Evolutionary conservation across 768 basidiomycete genomes (phyloP).

Genomic region (Podaxis pistillaris): DNA sequence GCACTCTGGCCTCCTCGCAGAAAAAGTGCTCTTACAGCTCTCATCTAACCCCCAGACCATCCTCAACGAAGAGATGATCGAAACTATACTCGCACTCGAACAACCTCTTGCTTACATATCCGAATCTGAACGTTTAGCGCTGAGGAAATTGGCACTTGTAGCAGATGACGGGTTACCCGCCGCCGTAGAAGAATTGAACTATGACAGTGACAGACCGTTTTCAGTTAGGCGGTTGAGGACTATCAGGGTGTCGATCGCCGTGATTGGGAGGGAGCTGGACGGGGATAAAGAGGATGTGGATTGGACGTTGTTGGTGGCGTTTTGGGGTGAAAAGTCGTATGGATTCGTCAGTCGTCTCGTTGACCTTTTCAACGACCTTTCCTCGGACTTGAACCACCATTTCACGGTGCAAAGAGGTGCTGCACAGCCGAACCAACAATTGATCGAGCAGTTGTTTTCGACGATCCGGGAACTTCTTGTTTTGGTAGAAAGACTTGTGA

Average conservation of each 20-base stretch:
- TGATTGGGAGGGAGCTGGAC: slow-evolving; percentile 50
- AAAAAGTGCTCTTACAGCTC: slow-evolving; percentile 63
- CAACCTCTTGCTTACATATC: slow-evolving; percentile 61
- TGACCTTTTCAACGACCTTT: slow-evolving; percentile 31
- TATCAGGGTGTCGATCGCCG: slow-evolving; percentile 61
- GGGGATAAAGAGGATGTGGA: slow-evolving; percentile 42
- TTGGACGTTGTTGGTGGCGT: slow-evolving; percentile 50
- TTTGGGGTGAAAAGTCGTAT: slow-evolving; percentile 61
- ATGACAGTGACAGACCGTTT: slow-evolving; percentile 48
- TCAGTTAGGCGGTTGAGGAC: slow-evolving; percentile 52
- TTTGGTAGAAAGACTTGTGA: slow-evolving; percentile 47
- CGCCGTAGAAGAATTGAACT: slow-evolving; percentile 61
- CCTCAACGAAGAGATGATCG: slow-evolving; percentile 55
- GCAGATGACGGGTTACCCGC: slow-evolving; percentile 64
- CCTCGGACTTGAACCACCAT: slow-evolving; percentile 50
- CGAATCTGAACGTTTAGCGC: slow-evolving; percentile 54
- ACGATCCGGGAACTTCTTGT: slow-evolving; percentile 52
- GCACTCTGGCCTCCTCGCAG: slow-evolving; percentile 63
- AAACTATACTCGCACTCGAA: slow-evolving; percentile 56
- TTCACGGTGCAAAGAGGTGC: slow-evolving; percentile 38
- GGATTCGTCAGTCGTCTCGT: slow-evolving; percentile 55
- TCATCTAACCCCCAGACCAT: slow-evolving; percentile 59
- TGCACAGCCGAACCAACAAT: slow-evolving; percentile 35
- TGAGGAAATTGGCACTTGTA: slow-evolving; percentile 64
- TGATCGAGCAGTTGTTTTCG: slow-evolving; percentile 55